phyloP scores from a whole-genome alignment of 2,329 filamentous ascomycete species.

The Alternaria sp. region DNA sequence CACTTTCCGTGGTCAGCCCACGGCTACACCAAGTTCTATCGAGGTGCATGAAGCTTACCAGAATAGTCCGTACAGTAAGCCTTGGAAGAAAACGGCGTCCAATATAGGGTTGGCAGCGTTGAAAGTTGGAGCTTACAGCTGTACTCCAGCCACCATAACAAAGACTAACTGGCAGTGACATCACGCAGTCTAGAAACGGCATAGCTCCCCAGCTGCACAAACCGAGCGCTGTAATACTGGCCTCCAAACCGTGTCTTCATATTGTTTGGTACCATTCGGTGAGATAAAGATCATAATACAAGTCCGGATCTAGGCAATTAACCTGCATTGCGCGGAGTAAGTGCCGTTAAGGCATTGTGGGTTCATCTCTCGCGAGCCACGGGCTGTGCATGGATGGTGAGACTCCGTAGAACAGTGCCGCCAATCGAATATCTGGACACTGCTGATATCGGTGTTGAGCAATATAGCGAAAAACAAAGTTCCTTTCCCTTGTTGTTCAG shows the following conservation, averaged over 20 bases:
- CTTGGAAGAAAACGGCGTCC: conserved; percentile 13
- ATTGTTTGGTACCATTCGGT: neutral
- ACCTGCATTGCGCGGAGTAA: neutral
- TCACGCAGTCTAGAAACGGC: neutral
- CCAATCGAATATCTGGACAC: neutral
- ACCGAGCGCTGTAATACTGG: neutral
- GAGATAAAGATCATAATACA: neutral
- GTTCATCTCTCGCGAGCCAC: neutral
- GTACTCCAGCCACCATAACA: conserved; percentile 15
- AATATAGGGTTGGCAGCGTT: conserved; percentile 10
- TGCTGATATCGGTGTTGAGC: neutral
- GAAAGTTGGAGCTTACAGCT: conserved; percentile 6
- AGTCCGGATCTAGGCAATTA: neutral
- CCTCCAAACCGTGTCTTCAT: neutral
- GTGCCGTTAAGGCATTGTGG: neutral
- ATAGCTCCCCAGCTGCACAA: neutral
- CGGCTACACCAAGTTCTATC: conserved; percentile 12
- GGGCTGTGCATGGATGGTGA: neutral
- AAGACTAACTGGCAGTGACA: conserved; percentile 4
- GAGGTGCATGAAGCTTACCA: conserved; percentile 27
- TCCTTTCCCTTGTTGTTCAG: neutral
- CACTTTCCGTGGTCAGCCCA: conserved; percentile 17
- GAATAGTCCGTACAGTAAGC: conserved; percentile 29
- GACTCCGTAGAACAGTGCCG: neutral
- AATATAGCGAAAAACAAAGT: neutral